A percentile compares a stretch with the other conserved stretches of the same genome.
Conservation (phyloP, 352 stramenopile species). For the Phytophthora citricola region DNA sequence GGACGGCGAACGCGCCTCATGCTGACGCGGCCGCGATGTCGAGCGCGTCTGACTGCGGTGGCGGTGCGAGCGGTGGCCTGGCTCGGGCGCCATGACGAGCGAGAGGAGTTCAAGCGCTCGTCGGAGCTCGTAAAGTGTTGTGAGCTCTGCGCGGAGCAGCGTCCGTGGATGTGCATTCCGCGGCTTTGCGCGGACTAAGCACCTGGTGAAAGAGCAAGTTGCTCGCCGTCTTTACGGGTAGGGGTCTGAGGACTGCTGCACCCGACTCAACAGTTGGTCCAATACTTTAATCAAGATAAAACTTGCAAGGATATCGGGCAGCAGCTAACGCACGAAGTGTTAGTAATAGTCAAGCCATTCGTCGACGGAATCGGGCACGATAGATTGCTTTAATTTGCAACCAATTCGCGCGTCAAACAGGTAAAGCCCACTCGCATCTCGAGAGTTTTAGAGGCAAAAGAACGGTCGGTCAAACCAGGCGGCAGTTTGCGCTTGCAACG, state of each 20-base stretch:
- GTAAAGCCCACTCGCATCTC: background rate
- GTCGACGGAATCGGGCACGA: background rate
- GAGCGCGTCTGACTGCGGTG: slow-evolving; percentile 31
- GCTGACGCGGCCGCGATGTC: slow-evolving; percentile 24
- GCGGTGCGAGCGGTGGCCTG: slow-evolving; percentile 27
- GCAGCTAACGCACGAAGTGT: background rate
- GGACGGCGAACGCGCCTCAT: slow-evolving; percentile 11
- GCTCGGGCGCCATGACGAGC: slow-evolving; percentile 36
- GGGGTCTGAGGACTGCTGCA: slow-evolving; percentile 3
- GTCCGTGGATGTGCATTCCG: slow-evolving; percentile 7
- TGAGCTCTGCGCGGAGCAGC: slow-evolving; percentile 12
- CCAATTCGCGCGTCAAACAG: background rate
- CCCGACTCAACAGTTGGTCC: background rate
- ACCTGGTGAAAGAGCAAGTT: slow-evolving; percentile 34
- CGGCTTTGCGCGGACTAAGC: slow-evolving; percentile 6
- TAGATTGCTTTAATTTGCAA: background rate
- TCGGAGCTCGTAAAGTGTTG: slow-evolving; percentile 24
- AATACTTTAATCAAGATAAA: slow-evolving; percentile 2
- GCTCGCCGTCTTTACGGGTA: slow-evolving; percentile 28
- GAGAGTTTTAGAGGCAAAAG: slow-evolving; percentile 1
- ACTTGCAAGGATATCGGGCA: too few species aligned
- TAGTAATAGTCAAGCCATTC: background rate
- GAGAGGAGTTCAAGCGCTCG: slow-evolving; percentile 1
- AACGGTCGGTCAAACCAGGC: slow-evolving; percentile 25
- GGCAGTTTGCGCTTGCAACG: slow-evolving; percentile 7